Base-by-base conservation (phyloP, 2,329 filamentous ascomycete species). In the Lachnellula arida region DNA sequence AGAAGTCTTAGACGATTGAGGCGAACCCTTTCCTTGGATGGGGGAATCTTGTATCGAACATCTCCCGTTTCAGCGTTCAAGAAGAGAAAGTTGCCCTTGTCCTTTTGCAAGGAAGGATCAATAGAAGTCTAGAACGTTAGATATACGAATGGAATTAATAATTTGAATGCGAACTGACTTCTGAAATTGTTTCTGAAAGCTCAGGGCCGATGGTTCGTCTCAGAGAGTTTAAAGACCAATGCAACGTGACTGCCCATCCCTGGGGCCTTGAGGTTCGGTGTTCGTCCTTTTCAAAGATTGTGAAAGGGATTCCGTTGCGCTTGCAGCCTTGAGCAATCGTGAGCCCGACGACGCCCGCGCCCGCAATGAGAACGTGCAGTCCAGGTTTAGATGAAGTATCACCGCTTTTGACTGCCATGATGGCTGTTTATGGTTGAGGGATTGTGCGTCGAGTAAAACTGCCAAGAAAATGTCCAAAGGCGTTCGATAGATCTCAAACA, bases 241-340 rank as follows among this genome's bases (percentile, higher is more conserved):
- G 80, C 35, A 85, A 67, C 1, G 81, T 84, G 50, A 86, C 73
- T 43, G 79, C 81, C 82, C 81, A 85, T 48, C 82, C 81, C 42
- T 78, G 76, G 63, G 63, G 59, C 60, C 69, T 49, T 71, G 66
- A 7, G 67, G 51, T 51, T 5, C 35, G 46, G 22, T 14, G n/a
- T 8, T 62, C 54, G 14, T 72, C 66, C 49, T 71, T 71, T 62
- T 77, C 74, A 62, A 75, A 75, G 28, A 76, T 71, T 25, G 64
- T 67, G 63, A 72, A 75, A 5, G 57, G 51, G 15, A 69, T 67
- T 39, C 54, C 53, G 49, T 54, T 22, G 59, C 77, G 79, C 11
- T 44, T 48, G 32, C 56, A 60, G 17, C 68, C 69, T 51, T 67
- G 63, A 5, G 69, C 65, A 6, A 71, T 63, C 56, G 69, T 68